phyloP scores from a whole-genome alignment of 2,329 filamentous ascomycete species.

The Westerdykella ornata region DNA sequence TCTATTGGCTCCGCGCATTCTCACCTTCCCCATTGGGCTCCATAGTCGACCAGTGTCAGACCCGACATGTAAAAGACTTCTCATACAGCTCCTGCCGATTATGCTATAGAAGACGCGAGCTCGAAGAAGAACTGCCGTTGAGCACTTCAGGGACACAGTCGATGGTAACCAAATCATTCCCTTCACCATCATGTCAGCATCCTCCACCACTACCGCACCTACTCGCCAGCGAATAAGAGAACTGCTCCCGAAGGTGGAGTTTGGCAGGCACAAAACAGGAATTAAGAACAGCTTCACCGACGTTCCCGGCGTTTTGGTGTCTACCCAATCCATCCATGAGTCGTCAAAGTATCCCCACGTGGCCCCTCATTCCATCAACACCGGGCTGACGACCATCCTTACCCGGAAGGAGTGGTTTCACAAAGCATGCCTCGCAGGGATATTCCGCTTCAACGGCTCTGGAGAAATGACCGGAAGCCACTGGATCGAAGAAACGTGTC shows the following conservation, averaged over 20 bases:
- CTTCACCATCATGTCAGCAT: neutral
- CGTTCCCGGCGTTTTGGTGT: slow-evolving; percentile 39
- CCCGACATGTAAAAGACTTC: too few relatives aligned
- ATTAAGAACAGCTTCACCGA: slow-evolving; percentile 42
- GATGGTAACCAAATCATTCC: neutral
- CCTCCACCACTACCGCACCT: neutral
- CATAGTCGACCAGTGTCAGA: too few relatives aligned
- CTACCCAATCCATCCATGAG: slow-evolving; percentile 36
- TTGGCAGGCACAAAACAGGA: slow-evolving; percentile 36
- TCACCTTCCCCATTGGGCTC: too few relatives aligned
- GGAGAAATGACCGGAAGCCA: slow-evolving; percentile 58
- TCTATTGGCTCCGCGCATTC: too few relatives aligned
- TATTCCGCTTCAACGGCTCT: slow-evolving; percentile 58
- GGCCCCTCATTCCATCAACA: slow-evolving; percentile 32
- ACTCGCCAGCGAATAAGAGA: slow-evolving; percentile 34
- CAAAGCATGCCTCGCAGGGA: slow-evolving; percentile 39
- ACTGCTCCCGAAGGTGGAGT: slow-evolving; percentile 33
- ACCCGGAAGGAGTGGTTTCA: slow-evolving; percentile 40
- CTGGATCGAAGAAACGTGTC: slow-evolving; percentile 56
- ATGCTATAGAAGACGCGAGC: too few relatives aligned
- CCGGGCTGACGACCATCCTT: slow-evolving; percentile 42
- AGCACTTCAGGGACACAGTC: too few relatives aligned
- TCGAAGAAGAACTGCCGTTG: too few relatives aligned
- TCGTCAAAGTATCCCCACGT: slow-evolving; percentile 25
- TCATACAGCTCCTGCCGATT: too few relatives aligned